Evolutionary conservation across 176 grass and related monocot species (phyloP), one percentile per base, ranked within the genome.

Genomic region (Phoenix roebelenii): DNA sequence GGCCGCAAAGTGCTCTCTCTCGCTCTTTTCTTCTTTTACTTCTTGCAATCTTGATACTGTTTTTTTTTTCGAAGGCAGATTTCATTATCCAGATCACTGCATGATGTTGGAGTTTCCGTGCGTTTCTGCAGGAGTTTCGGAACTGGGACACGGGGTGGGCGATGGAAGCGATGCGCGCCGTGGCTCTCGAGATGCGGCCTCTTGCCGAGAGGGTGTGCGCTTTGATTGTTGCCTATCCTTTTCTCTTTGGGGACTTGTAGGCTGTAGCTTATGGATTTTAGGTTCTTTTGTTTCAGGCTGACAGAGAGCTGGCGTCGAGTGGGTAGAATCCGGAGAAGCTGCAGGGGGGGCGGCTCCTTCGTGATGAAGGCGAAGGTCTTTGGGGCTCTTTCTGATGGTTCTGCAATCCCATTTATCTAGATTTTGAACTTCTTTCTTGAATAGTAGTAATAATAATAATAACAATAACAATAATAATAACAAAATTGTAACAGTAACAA

Each of bases 311-410:
- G 65, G 51, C 64, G 0, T 72, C 57, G 44, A 81, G 65, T n/a
- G 81, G 84, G 51, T 92, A 92, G 81, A 98, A 87, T 73, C 84
- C 87, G 7, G 93, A 92, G 70, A 98, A 89, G 71, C 72, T 98
- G 65, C 80, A 92, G 61, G 84, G 0, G 70, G 5, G 87, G 84
- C 50, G 87, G 93, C 18, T 98, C 87, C 1, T 98, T 98, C 44
- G 73, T 89, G 74, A 98, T 92, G 87, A 89, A 92, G 67, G 87
- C 89, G 87, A 92, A 88, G 64, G 87, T 92, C 65, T 92, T 98
- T 0, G 84, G 93, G 1, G 64, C 81, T 67, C 57, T 98, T 53
- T 81, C 87, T 51, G 93, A 85, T 68, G 32, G 4, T 18, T 1
- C 35, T 44, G 35, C 35, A 12, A 44, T 15, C 3, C 23, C 19